A percentile compares a stretch with the other conserved stretches of the same genome.
phyloP scores from a whole-genome alignment of 2,329 filamentous ascomycete genomes.

The Esteya vermicola region DNA sequence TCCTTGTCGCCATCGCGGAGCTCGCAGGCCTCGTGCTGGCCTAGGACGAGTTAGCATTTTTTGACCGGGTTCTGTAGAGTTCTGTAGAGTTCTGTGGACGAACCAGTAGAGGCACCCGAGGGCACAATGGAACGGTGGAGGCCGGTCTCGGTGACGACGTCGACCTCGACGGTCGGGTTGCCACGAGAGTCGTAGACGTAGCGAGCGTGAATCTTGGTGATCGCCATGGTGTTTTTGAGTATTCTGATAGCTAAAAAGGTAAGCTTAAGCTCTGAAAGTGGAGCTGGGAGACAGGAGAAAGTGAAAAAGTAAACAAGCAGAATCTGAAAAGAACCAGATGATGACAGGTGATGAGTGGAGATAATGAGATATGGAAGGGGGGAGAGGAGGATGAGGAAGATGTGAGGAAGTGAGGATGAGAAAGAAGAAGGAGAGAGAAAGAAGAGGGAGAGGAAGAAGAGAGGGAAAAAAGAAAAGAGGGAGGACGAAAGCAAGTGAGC shows the following conservation, averaged over 20 bases:
- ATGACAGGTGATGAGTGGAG: background rate
- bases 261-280: background rate
- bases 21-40: constrained; percentile 82
- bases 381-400: background rate
- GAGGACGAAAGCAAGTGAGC: background rate
- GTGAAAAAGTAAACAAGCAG: too few relatives aligned
- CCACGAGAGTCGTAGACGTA: constrained; percentile 97
- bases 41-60: constrained; percentile 27
- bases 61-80: too few relatives aligned
- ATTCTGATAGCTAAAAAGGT: constrained; percentile 5
- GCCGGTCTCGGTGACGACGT: constrained; percentile 89
- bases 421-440: background rate
- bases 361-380: background rate
- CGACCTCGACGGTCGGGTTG: constrained; percentile 98
- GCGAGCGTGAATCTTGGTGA: constrained; percentile 81
- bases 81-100: constrained; percentile 19
- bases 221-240: constrained; percentile 84
- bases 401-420: background rate
- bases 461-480: background rate
- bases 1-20: constrained; percentile 80
- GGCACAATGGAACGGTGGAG: constrained; percentile 96
- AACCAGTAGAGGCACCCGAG: constrained; percentile 89
- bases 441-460: background rate
- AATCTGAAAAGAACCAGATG: background rate
- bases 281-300: background rate